Evolutionary conservation across 192 early-diverging fungal species (phyloP).

Genomic region (Coemansia sp.): DNA sequence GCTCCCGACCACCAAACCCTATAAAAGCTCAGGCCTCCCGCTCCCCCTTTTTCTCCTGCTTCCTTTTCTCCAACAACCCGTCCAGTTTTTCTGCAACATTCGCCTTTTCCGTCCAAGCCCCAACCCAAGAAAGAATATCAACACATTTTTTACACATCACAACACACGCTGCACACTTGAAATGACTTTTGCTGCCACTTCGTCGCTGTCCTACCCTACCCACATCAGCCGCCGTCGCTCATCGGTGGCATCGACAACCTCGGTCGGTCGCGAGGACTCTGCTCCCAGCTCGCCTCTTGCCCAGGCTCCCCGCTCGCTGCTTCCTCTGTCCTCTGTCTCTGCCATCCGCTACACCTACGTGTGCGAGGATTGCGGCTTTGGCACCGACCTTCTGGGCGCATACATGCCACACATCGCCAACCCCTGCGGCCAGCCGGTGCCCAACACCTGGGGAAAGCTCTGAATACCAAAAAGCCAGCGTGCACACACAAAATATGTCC

Average conservation of each 20-base stretch:
- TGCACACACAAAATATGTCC: too few species aligned
- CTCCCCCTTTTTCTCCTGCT: too few species aligned
- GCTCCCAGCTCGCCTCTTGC: constrained; percentile 18
- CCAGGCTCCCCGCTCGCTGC: not conserved
- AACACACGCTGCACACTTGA: not conserved
- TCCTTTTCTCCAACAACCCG: too few species aligned
- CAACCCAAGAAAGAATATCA: not conserved
- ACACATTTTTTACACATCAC: not conserved
- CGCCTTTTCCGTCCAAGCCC: not conserved
- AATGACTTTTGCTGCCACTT: constrained; percentile 8
- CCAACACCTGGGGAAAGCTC: constrained; percentile 28
- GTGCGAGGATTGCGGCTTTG: constrained; percentile 44
- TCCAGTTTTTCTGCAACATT: too few species aligned
- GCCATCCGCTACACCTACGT: constrained; percentile 34
- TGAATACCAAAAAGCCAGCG: too few species aligned
- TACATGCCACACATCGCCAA: constrained; percentile 46
- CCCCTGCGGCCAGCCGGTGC: constrained; percentile 34
- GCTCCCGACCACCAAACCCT: too few species aligned
- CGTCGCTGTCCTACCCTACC: constrained; percentile 36
- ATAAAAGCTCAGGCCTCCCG: too few species aligned
- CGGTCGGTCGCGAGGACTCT: constrained; percentile 1
- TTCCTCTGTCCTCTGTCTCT: constrained; percentile 1
- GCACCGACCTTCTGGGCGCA: constrained; percentile 37
- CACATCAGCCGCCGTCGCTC: constrained; percentile 40
- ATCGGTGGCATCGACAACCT: constrained; percentile 14